Percentiles rank a stretch among this genome's conserved stretches.
Conservation (phyloP, 352 stramenopile genomes). For the Phytophthora pini region DNA sequence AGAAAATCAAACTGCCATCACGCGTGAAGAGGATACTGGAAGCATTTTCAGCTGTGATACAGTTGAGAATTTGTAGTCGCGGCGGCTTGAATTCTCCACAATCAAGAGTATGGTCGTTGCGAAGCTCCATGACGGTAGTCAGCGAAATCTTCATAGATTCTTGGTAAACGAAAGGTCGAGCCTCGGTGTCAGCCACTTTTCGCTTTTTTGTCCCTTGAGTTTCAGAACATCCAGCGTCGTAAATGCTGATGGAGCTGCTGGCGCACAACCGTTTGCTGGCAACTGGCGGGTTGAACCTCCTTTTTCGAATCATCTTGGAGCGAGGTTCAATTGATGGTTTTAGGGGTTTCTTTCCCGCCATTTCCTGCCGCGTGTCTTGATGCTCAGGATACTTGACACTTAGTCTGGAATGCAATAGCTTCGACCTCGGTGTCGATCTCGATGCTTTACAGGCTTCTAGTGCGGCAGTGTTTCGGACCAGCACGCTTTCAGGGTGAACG, state of each 20-base stretch:
- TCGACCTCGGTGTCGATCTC: slow-evolving; percentile 11
- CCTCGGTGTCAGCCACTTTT: slow-evolving; percentile 14
- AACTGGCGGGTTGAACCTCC: slow-evolving; percentile 52
- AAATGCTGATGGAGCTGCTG: slow-evolving; percentile 8
- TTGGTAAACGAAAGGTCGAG: slow-evolving; percentile 28
- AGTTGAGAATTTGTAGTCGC: slow-evolving; percentile 33
- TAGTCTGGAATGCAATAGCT: slow-evolving; percentile 15
- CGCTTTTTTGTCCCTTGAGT: slow-evolving; percentile 25
- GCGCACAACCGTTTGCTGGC: slow-evolving; percentile 35
- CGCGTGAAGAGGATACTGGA: slow-evolving; percentile 35
- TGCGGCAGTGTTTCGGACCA: slow-evolving; percentile 18
- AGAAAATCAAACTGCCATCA: slow-evolving; percentile 15
- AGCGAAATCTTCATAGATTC: slow-evolving; percentile 64
- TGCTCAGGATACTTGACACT: background rate
- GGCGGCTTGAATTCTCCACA: slow-evolving; percentile 5
- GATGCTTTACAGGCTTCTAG: slow-evolving; percentile 26
- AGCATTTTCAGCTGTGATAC: slow-evolving; percentile 43
- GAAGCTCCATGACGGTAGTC: slow-evolving; percentile 14
- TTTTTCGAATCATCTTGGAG: slow-evolving; percentile 22
- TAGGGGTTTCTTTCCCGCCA: slow-evolving; percentile 1
- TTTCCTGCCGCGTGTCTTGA: slow-evolving; percentile 3
- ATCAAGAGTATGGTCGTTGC: slow-evolving; percentile 8
- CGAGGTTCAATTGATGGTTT: slow-evolving; percentile 20
- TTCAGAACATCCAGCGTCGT: background rate
- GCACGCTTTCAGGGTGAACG: slow-evolving; percentile 24